A percentile compares a stretch with the other conserved stretches of the same genome.
phyloP scores from a whole-genome alignment of 106 monocot species.

The Phalaenopsis equestris region DNA sequence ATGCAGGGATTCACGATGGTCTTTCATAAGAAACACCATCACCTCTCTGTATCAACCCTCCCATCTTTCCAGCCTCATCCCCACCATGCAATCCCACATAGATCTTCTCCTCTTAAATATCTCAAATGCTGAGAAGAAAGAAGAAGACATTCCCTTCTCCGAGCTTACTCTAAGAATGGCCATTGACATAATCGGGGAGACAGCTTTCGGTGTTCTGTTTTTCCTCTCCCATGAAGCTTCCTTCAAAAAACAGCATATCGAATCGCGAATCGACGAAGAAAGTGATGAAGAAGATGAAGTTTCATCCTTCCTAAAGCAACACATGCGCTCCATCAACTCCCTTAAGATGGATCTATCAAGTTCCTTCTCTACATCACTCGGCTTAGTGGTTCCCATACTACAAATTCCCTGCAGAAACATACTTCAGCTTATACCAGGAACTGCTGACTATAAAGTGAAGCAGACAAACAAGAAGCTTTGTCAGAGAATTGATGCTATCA shows the following conservation, averaged over 20 bases:
- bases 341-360: constrained; percentile 70
- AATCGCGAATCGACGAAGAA: background rate
- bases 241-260: background rate
- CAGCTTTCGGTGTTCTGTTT: constrained; percentile 64
- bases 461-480: constrained; percentile 32
- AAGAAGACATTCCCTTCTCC: constrained; percentile 49
- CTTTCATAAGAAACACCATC: constrained; percentile 53
- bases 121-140: constrained; percentile 3
- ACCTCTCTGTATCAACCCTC: constrained; percentile 72
- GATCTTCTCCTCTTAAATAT: constrained; percentile 15
- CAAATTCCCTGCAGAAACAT: constrained; percentile 39
- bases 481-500: constrained; percentile 33
- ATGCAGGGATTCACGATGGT: constrained; percentile 60
- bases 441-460: constrained; percentile 37
- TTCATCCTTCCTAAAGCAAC: constrained; percentile 47
- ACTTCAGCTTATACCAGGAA: constrained; percentile 40
- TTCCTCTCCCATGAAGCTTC: constrained; percentile 18
- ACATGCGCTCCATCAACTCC: constrained; percentile 45
- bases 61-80: constrained; percentile 47
- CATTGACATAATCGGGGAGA: constrained; percentile 63
- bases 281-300: constrained; percentile 11
- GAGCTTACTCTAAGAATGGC: constrained; percentile 54
- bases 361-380: constrained; percentile 59
- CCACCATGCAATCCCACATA: constrained; percentile 50
- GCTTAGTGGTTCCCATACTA: constrained; percentile 37